Percentiles rank a stretch among this genome's conserved stretches.
Conservation (phyloP, 768 basidiomycete species). For the Chalciporus chontae region DNA sequence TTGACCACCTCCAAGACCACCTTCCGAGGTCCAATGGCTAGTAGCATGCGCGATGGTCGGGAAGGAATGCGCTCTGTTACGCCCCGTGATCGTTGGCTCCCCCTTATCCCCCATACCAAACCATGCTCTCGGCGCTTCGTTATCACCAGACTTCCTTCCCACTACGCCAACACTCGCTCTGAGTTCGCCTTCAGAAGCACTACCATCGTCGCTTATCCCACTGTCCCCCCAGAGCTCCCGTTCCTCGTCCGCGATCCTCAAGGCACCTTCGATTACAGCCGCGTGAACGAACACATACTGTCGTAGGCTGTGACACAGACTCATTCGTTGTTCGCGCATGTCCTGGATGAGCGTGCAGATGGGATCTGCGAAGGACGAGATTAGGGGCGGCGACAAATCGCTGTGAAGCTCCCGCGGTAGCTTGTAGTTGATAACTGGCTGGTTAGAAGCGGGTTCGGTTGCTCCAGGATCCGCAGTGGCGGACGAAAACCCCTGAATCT, state of each 20-base stretch:
- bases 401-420: slow-evolving; percentile 59
- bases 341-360: slow-evolving; percentile 82
- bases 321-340: slow-evolving; percentile 96
- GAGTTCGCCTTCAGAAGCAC: slow-evolving; percentile 10
- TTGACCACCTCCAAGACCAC: slow-evolving; percentile 3
- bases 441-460: slow-evolving; percentile 5
- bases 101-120: background rate
- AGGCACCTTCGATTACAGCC: slow-evolving; percentile 75
- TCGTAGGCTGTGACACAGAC: slow-evolving; percentile 87
- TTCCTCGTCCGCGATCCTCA: slow-evolving; percentile 76
- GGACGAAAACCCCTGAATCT: background rate
- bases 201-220: slow-evolving; percentile 21
- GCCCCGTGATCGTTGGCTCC: background rate
- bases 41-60: slow-evolving; percentile 3
- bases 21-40: slow-evolving; percentile 5
- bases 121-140: slow-evolving; percentile 10
- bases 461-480: background rate
- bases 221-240: slow-evolving; percentile 34
- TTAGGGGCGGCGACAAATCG: slow-evolving; percentile 49
- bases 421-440: slow-evolving; percentile 49
- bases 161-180: slow-evolving; percentile 5
- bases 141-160: slow-evolving; percentile 18
- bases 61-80: slow-evolving; percentile 7
- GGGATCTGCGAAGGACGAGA: slow-evolving; percentile 70
- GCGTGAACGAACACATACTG: slow-evolving; percentile 95